Evolutionary conservation across 1,284 basidiomycete genomes (phyloP).

Genomic region (Coniferiporia weirii): DNA sequence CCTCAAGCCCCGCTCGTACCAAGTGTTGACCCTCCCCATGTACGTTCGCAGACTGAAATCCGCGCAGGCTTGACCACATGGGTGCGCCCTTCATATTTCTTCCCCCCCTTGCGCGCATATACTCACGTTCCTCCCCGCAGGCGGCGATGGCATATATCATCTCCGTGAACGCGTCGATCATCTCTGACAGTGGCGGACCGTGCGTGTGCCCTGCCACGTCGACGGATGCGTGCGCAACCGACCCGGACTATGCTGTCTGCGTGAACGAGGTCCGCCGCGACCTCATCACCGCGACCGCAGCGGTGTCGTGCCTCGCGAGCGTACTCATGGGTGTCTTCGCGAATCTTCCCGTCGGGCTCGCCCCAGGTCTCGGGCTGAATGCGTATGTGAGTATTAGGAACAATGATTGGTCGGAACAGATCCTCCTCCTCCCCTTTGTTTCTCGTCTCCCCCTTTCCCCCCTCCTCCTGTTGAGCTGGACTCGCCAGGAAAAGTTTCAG

Average conservation of each 20-base stretch:
- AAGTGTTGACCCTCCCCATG: background rate
- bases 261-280: conserved; percentile 64
- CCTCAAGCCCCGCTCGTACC: background rate
- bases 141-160: conserved; percentile 74
- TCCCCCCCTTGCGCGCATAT: background rate
- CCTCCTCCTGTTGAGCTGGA: no score
- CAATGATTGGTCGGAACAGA: no score
- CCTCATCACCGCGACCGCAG: conserved; percentile 75
- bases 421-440: no score
- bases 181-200: conserved; percentile 74
- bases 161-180: conserved; percentile 78
- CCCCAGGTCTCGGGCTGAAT: conserved; percentile 77
- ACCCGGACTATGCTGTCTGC: conserved; percentile 62
- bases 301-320: conserved; percentile 70
- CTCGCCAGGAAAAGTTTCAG: no score
- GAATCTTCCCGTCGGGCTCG: conserved; percentile 80
- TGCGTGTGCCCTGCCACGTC: conserved; percentile 60
- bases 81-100: conserved; percentile 37
- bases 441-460: no score
- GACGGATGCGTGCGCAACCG: conserved; percentile 45
- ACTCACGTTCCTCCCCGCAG: conserved; percentile 26
- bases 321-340: conserved; percentile 81
- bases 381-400: conserved; percentile 57
- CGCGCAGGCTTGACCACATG: conserved; percentile 81
- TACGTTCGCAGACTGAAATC: conserved; percentile 65